These are phyloP conservation scores for Passalora sequoiae DNA, from an alignment of 2,329 filamentous ascomycete species.

Conservation along the genomic window DNA sequence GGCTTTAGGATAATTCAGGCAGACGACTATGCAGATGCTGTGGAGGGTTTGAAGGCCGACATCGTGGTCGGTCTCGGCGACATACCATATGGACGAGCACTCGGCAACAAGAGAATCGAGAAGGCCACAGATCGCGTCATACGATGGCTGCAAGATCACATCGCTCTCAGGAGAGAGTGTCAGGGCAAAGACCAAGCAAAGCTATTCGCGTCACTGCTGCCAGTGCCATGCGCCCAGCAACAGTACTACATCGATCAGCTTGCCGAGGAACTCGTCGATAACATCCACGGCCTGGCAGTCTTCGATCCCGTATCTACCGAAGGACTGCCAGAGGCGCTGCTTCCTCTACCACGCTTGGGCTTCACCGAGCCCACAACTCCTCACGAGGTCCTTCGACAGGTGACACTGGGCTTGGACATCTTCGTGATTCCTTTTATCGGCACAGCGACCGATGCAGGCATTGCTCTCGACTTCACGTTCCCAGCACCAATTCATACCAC, in stretches of 20 bases:
- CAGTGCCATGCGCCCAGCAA: conserved; percentile 69
- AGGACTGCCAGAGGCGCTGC: conserved; percentile 59
- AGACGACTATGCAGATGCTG: conserved; percentile 62
- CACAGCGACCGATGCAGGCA: conserved; percentile 71
- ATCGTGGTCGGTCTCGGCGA: conserved; percentile 76
- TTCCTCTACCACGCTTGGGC: conserved; percentile 65
- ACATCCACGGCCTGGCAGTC: conserved; percentile 66
- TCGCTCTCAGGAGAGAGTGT: conserved; percentile 34
- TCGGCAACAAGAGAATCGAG: conserved; percentile 59
- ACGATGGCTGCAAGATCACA: conserved; percentile 68
- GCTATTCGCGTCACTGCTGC: conserved; percentile 63
- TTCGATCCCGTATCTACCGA: conserved; percentile 68
- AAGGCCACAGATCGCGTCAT: conserved; percentile 86
- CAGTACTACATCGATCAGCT: conserved; percentile 73
- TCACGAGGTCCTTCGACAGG: conserved; percentile 69
- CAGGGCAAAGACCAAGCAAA: conserved; percentile 39
- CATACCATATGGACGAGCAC: conserved; percentile 52
- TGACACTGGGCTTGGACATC: conserved; percentile 73
- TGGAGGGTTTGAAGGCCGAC: conserved; percentile 67
- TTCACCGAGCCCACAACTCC: conserved; percentile 66
- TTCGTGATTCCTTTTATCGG: conserved; percentile 73
- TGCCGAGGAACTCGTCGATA: conserved; percentile 54
- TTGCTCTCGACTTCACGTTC: conserved; percentile 77
- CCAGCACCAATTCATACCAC: conserved; percentile 37
- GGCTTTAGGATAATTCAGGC: conserved; percentile 71